These are phyloP conservation scores for Vaccinium macrocarpon DNA, from an alignment of 148 eudicot species.

Conservation along the genomic window DNA sequence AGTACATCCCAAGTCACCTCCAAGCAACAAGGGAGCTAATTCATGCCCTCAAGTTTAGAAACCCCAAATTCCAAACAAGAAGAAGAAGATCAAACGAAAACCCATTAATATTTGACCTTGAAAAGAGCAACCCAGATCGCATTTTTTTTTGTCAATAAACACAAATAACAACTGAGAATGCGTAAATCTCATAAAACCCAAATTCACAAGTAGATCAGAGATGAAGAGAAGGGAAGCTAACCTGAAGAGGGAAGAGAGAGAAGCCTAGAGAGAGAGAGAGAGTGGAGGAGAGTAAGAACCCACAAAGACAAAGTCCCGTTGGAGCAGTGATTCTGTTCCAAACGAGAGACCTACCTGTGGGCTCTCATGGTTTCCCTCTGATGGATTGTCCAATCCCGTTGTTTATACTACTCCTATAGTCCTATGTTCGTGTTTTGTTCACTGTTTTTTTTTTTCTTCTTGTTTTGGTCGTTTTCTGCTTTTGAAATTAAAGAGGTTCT, in stretches of 20 bases:
- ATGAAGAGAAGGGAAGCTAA: constrained; percentile 5
- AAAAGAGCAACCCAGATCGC: constrained; percentile 12
- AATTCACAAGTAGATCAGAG: neutral
- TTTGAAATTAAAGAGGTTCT: neutral
- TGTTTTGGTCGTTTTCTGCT: neutral
- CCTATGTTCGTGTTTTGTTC: neutral
- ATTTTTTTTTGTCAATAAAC: neutral
- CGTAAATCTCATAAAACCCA: constrained; percentile 3
- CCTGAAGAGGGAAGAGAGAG: constrained; percentile 11
- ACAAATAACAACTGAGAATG: neutral
- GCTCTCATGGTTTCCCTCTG: constrained; percentile 10
- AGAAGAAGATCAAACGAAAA: neutral
- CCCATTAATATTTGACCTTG: neutral
- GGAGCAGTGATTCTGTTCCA: constrained; percentile 5
- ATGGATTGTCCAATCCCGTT: neutral
- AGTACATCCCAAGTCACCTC: neutral
- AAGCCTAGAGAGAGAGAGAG: constrained; percentile 6
- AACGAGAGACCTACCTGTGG: constrained; percentile 6
- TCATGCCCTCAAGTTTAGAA: constrained; percentile 2
- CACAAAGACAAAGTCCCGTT: constrained; percentile 8
- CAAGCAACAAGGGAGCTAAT: neutral
- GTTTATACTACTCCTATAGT: neutral
- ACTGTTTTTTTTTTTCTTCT: neutral
- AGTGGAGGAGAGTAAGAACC: constrained; percentile 4
- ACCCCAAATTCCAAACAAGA: constrained; percentile 3